phyloP scores from a whole-genome alignment of 1,139 yeast genomes.

The Geotrichum restrictum region DNA sequence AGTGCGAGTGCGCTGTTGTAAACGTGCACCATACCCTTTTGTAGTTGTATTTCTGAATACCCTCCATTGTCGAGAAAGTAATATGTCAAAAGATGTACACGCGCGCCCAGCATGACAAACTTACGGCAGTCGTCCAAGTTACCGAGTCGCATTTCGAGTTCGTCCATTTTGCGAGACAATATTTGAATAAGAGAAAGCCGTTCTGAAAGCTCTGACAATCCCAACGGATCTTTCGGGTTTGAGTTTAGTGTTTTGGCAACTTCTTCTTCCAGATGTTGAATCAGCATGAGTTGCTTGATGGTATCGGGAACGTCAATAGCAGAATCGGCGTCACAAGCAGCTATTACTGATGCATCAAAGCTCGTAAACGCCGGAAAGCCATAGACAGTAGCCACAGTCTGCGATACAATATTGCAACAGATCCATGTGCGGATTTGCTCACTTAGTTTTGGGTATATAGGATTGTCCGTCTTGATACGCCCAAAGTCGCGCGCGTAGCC shows the following conservation, averaged over 20 bases:
- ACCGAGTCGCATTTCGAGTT: constrained; percentile 56
- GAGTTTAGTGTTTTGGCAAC: constrained; percentile 73
- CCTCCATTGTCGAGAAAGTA: constrained; percentile 62
- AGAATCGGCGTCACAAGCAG: constrained; percentile 46
- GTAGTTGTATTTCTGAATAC: constrained; percentile 57
- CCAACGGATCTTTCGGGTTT: constrained; percentile 64
- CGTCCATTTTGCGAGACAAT: constrained; percentile 66
- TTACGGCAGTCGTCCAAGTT: constrained; percentile 61
- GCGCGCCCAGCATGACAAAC: constrained; percentile 64
- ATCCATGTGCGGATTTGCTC: constrained; percentile 92
- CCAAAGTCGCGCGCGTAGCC: constrained; percentile 56
- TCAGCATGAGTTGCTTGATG: constrained; percentile 70
- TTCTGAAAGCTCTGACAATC: constrained; percentile 60
- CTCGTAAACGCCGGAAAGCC: constrained; percentile 92
- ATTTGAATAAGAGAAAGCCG: constrained; percentile 70
- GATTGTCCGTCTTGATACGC: constrained; percentile 37
- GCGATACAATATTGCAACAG: constrained; percentile 85
- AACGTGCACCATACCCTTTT: constrained; percentile 69
- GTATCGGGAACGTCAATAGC: constrained; percentile 53
- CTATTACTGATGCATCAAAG: constrained; percentile 69
- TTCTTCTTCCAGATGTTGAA: constrained; percentile 83
- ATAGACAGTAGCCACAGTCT: constrained; percentile 82
- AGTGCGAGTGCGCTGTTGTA: constrained; percentile 75
- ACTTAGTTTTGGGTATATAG: constrained; percentile 45
- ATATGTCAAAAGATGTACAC: constrained; percentile 76